These are phyloP conservation scores for Talaromyces ruber DNA, from an alignment of 495 filamentous ascomycete species.

Conservation along the genomic window DNA sequence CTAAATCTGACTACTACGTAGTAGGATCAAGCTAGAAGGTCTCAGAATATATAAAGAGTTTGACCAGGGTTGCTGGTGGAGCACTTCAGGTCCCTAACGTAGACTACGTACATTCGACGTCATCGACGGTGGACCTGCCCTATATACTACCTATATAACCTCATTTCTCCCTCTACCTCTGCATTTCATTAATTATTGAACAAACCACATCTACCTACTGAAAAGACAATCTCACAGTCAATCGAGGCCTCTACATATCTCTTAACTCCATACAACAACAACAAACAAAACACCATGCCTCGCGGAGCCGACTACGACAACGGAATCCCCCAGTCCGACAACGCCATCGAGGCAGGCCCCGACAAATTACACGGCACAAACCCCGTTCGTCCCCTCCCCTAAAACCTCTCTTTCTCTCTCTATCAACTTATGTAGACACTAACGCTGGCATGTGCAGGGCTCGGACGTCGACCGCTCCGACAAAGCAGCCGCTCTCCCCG, in stretches of 20 bases:
- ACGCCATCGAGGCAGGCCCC: slow-evolving; percentile 36
- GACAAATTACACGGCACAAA: slow-evolving; percentile 34
- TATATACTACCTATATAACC: background rate
- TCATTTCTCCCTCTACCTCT: background rate
- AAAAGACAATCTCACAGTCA: background rate
- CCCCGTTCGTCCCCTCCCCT: slow-evolving; percentile 25
- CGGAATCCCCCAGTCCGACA: slow-evolving; percentile 39
- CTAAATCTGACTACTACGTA: too few species aligned
- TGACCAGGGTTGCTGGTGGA: background rate
- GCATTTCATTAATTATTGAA: background rate
- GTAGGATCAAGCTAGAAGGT: background rate
- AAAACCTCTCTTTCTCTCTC: background rate
- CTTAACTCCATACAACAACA: background rate
- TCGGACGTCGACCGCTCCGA: slow-evolving; percentile 30
- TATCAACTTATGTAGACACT: background rate
- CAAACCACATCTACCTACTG: background rate
- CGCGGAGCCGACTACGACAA: slow-evolving; percentile 44
- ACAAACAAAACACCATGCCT: slow-evolving; percentile 24
- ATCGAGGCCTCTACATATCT: background rate
- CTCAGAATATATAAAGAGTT: background rate
- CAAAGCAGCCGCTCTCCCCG: slow-evolving; percentile 36
- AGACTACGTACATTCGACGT: slow-evolving; percentile 3
- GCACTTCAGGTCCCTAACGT: background rate
- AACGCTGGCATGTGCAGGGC: slow-evolving; percentile 13
- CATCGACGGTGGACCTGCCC: background rate